Evolutionary conservation across 257 asterid genomes (phyloP).

Genomic region (Schizonepeta tenuifolia): DNA sequence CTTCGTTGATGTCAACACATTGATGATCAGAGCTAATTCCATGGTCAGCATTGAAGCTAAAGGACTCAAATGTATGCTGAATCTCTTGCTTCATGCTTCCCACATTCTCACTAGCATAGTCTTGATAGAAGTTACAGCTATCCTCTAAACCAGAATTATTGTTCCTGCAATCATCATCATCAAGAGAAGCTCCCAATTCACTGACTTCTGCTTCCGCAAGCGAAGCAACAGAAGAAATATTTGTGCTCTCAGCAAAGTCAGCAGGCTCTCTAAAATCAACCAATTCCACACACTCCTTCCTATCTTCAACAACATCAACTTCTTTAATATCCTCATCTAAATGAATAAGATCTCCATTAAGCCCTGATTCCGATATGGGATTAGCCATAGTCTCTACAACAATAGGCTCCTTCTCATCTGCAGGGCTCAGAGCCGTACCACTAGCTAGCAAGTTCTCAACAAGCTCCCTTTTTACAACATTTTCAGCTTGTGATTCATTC

Average conservation of each 20-base stretch:
- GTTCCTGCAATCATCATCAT: constrained; percentile 19
- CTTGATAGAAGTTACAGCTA: constrained; percentile 23
- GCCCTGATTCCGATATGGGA: constrained; percentile 21
- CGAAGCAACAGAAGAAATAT: constrained; percentile 17
- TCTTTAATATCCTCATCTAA: constrained; percentile 41
- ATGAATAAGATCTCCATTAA: constrained; percentile 25
- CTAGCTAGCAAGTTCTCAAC: constrained; percentile 40
- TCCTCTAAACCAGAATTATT: constrained; percentile 27
- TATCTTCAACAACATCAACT: constrained; percentile 29
- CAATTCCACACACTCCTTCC: constrained; percentile 34
- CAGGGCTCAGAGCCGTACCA: constrained; percentile 32
- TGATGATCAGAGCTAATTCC: constrained; percentile 26
- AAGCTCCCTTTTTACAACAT: constrained; percentile 43
- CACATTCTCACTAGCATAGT: constrained; percentile 34
- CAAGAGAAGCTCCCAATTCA: constrained; percentile 27
- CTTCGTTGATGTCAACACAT: constrained; percentile 30
- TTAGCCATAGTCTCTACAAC: constrained; percentile 14
- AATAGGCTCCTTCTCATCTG: constrained; percentile 39
- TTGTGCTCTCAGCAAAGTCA: constrained; percentile 25
- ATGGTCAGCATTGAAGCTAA: constrained; percentile 6
- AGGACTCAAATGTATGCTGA: constrained; percentile 29
- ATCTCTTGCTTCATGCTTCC: constrained; percentile 31
- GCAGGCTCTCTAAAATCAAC: constrained; percentile 31
- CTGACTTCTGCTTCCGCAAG: constrained; percentile 29
- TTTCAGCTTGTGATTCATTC: constrained; percentile 33